Conservation (phyloP, 2,329 filamentous ascomycete genomes). For the Pezizomycotina sp. region DNA sequence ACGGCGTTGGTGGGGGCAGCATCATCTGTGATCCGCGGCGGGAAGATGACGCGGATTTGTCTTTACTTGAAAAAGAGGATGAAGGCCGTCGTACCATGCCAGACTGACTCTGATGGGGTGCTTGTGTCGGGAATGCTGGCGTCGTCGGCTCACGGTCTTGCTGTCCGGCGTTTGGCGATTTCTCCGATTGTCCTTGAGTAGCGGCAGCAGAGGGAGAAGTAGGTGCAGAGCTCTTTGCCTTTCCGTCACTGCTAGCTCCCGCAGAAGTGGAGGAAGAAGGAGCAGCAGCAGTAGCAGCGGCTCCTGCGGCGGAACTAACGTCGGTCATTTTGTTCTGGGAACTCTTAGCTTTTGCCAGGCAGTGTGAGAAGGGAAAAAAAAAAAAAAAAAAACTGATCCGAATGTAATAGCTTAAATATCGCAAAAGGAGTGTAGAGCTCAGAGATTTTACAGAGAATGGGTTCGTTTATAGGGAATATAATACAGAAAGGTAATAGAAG, state of each 20-base stretch:
- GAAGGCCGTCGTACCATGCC: conserved; percentile 12
- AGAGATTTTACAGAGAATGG: too few species aligned
- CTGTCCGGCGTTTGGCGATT: conserved; percentile 7
- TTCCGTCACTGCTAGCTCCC: background rate
- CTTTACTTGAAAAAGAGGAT: conserved; percentile 13
- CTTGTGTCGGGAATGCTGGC: conserved; percentile 8
- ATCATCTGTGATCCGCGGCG: conserved; percentile 18
- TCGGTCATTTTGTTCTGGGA: background rate
- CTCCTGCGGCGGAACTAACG: background rate
- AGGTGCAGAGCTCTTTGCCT: conserved; percentile 9
- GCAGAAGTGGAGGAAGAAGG: background rate
- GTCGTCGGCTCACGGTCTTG: too few species aligned
- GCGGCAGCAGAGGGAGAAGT: conserved; percentile 1
- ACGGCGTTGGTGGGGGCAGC: conserved; percentile 18
- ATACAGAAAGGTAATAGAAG: background rate
- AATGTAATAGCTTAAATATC: too few species aligned
- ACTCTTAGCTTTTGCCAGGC: conserved; percentile 1
- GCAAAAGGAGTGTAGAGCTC: too few species aligned
- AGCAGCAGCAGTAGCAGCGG: background rate
- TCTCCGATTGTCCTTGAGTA: conserved; percentile 2
- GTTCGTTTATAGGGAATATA: background rate
- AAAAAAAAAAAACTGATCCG: background rate
- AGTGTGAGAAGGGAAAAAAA: background rate
- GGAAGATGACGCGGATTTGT: conserved; percentile 13
- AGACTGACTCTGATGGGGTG: conserved; percentile 14